Evolutionary conservation across 768 basidiomycete species (phyloP).

Genomic region (Gloeostereum incarnatum): DNA sequence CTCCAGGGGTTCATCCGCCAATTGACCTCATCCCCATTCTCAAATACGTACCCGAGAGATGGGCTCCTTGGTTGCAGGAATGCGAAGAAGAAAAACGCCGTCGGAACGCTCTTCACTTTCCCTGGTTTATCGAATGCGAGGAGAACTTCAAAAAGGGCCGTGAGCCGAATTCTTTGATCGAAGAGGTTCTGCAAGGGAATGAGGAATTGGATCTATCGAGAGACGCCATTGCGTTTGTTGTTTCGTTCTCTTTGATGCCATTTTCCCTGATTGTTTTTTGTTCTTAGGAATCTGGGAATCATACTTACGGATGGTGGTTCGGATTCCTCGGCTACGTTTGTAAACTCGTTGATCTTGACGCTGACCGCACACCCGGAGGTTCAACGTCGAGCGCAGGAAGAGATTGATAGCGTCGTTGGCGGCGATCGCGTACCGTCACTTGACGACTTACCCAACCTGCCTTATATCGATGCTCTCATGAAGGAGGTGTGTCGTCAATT

Average conservation of each 20-base stretch:
- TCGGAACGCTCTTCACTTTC: constrained; percentile 13
- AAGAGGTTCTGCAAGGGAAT: constrained; percentile 9
- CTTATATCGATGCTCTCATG: constrained; percentile 13
- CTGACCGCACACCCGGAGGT: constrained; percentile 16
- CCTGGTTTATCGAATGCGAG: constrained; percentile 12
- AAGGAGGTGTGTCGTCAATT: constrained; percentile 8
- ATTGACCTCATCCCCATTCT: constrained; percentile 12
- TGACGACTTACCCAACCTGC: constrained; percentile 9
- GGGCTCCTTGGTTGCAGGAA: constrained; percentile 14
- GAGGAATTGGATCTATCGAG: constrained; percentile 5
- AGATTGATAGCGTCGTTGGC: constrained; percentile 15
- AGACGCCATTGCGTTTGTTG: constrained; percentile 6
- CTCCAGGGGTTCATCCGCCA: constrained; percentile 8
- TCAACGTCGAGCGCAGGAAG: constrained; percentile 16
- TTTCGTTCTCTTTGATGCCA: background rate
- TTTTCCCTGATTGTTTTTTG: background rate
- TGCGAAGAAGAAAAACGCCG: no score
- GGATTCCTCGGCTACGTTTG: constrained; percentile 15
- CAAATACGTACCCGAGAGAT: constrained; percentile 10
- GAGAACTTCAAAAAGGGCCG: constrained; percentile 12
- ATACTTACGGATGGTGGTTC: constrained; percentile 17
- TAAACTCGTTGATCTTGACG: constrained; percentile 14
- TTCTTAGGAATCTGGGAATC: constrained; percentile 16
- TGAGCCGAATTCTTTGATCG: constrained; percentile 15
- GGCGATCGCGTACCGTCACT: constrained; percentile 9